Evolutionary conservation across 805 yeast genomes (phyloP).

Genomic region (Teunomyces lycoperdinae): DNA sequence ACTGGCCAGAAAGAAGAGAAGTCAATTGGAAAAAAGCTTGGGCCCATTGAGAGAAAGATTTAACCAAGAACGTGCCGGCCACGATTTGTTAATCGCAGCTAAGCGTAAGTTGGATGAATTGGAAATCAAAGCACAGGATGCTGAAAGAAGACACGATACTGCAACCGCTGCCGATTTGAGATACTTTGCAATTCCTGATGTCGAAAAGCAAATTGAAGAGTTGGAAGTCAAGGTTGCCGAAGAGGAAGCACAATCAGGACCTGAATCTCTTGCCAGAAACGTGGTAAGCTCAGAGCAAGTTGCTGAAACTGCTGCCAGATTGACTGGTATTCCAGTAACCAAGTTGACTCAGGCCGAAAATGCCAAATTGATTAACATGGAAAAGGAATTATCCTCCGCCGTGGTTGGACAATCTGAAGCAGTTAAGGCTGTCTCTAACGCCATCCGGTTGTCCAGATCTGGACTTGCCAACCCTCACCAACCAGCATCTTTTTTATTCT

Average conservation of each 20-base stretch:
- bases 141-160: constrained; percentile 95
- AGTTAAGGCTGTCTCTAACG: constrained; percentile 92
- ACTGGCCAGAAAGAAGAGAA: constrained; percentile 74
- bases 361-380: constrained; percentile 91
- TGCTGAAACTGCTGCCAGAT: constrained; percentile 94
- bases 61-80: constrained; percentile 83
- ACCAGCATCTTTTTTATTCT: constrained; percentile 91
- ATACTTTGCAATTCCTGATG: constrained; percentile 95
- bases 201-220: constrained; percentile 68
- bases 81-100: constrained; percentile 84
- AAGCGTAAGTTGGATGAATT: constrained; percentile 90
- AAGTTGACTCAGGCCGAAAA: constrained; percentile 95
- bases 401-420: constrained; percentile 98
- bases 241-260: constrained; percentile 60
- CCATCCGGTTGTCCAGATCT: constrained; percentile 88
- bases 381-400: constrained; percentile 69
- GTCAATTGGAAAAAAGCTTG: constrained; percentile 79
- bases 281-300: constrained; percentile 87
- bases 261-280: constrained; percentile 72
- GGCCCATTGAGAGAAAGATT: constrained; percentile 83
- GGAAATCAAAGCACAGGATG: constrained; percentile 90
- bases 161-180: constrained; percentile 93
- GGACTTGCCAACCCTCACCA: constrained; percentile 96
- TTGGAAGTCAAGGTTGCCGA: constrained; percentile 77
- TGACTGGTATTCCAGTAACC: constrained; percentile 95